These are phyloP conservation scores for Aspergillus novoparasiticus DNA, from an alignment of 2,329 filamentous ascomycete species.

Conservation along the genomic window DNA sequence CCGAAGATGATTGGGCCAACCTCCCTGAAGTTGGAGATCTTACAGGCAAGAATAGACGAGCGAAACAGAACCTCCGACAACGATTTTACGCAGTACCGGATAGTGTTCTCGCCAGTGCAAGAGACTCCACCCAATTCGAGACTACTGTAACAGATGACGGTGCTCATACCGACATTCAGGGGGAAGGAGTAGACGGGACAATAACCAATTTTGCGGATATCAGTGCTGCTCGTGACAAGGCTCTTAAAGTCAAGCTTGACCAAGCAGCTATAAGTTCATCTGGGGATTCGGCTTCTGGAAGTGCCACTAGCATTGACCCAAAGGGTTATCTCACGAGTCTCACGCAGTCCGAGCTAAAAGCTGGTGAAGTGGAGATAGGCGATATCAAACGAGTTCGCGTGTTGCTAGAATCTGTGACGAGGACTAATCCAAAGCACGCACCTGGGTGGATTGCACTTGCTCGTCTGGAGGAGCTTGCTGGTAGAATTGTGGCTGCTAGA, in stretches of 20 bases:
- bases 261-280: constrained; percentile 76
- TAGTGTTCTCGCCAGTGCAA: constrained; percentile 85
- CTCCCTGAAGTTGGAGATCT: constrained; percentile 95
- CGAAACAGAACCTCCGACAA: constrained; percentile 78
- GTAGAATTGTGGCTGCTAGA: constrained; percentile 85
- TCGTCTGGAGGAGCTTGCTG: constrained; percentile 87
- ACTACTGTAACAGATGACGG: constrained; percentile 87
- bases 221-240: constrained; percentile 92
- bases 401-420: constrained; percentile 93
- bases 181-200: constrained; percentile 69
- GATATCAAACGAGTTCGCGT: constrained; percentile 93
- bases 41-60: constrained; percentile 88
- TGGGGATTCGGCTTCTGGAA: constrained; percentile 72
- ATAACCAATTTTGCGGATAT: constrained; percentile 99
- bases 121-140: constrained; percentile 77
- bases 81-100: constrained; percentile 96
- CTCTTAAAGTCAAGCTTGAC: constrained; percentile 89
- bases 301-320: constrained; percentile 86
- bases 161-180: constrained; percentile 49
- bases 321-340: constrained; percentile 95
- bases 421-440: constrained; percentile 92
- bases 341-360: constrained; percentile 76
- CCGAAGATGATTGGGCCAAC: constrained; percentile 95
- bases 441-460: constrained; percentile 96
- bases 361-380: constrained; percentile 81